Evolutionary conservation across 257 asterid genomes (phyloP).

Genomic region (Ligustrum vulgare): DNA sequence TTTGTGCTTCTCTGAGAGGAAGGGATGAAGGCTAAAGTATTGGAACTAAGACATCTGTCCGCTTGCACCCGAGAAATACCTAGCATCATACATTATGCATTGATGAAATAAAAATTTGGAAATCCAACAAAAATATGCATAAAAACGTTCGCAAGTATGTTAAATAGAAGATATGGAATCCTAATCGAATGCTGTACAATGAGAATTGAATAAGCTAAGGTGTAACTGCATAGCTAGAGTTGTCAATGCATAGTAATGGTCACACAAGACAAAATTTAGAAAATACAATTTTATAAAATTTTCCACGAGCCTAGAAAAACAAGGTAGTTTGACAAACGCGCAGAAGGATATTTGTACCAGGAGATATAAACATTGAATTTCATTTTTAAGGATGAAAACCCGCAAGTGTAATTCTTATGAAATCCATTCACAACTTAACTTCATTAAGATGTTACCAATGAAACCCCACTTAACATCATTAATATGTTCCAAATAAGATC

Average conservation of each 20-base stretch:
- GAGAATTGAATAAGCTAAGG: not conserved
- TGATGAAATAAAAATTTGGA: not conserved
- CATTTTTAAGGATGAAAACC: not conserved
- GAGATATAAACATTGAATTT: not conserved
- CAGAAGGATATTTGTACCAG: not conserved
- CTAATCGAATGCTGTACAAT: not conserved
- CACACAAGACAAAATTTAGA: not conserved
- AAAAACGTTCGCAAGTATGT: not conserved
- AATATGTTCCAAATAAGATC: not conserved
- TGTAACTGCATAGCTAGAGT: not conserved
- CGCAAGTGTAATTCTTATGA: not conserved
- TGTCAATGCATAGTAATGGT: not conserved
- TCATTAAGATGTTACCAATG: not conserved
- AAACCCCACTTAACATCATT: not conserved
- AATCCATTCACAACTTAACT: not conserved
- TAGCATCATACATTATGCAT: constrained; percentile 7
- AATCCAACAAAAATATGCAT: not conserved
- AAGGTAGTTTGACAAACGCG: not conserved
- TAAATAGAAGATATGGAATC: not conserved
- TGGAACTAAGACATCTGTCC: constrained; percentile 21
- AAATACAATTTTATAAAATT: no score
- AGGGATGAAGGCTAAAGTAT: constrained; percentile 6
- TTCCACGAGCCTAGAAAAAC: not conserved
- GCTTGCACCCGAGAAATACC: constrained; percentile 26
- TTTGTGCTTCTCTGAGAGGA: constrained; percentile 16